These are phyloP conservation scores for Zygosaccharomyces sapae DNA, from an alignment of 1,139 yeast species.

Conservation along the genomic window DNA sequence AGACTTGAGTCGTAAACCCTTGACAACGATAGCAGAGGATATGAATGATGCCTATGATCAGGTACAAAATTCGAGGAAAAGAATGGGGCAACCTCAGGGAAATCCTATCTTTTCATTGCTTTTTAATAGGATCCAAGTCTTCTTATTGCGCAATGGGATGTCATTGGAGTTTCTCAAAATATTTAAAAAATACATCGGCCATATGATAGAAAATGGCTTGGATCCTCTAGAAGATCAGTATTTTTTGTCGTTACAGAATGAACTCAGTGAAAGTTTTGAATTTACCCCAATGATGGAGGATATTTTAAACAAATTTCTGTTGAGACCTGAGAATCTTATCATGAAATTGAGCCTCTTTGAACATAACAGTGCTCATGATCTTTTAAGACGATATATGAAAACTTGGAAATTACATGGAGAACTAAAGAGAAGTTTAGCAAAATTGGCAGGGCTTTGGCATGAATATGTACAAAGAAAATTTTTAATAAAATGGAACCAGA, in stretches of 20 bases:
- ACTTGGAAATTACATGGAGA: conserved; percentile 19
- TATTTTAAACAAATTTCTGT: conserved; percentile 22
- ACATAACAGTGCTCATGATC: conserved; percentile 11
- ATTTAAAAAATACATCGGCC: conserved; percentile 21
- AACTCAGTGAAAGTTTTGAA: conserved; percentile 20
- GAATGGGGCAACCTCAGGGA: neutral
- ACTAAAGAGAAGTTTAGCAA: conserved; percentile 13
- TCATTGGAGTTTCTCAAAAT: conserved; percentile 28
- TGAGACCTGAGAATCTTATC: conserved; percentile 24
- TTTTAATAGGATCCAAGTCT: conserved; percentile 26
- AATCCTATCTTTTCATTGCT: conserved; percentile 16
- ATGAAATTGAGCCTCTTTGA: conserved; percentile 26
- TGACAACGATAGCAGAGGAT: neutral
- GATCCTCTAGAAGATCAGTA: conserved; percentile 25
- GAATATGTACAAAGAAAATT: conserved; percentile 18
- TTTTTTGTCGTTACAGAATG: conserved; percentile 22
- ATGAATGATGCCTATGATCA: neutral
- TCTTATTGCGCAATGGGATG: conserved; percentile 23
- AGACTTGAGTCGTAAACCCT: neutral
- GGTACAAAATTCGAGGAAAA: neutral
- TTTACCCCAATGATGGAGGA: conserved; percentile 20
- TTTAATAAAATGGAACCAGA: conserved; percentile 17
- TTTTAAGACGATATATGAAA: conserved; percentile 13
- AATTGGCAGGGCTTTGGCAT: conserved; percentile 19
- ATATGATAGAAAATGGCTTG: conserved; percentile 18